Conservation (phyloP, 169 alveolate species). For the Miamiensis avidus region DNA sequence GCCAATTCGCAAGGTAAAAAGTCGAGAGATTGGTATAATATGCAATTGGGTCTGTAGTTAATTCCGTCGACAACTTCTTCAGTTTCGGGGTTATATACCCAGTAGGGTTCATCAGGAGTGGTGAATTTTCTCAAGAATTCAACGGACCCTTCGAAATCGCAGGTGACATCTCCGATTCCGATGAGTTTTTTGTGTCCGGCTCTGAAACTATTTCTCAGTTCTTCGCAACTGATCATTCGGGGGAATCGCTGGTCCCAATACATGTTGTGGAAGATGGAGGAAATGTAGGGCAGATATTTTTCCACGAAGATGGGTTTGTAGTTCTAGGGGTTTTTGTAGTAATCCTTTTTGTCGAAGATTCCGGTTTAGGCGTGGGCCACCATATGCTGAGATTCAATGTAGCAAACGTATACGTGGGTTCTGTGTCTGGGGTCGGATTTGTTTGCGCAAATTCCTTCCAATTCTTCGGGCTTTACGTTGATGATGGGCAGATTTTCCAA, state of each 20-base stretch:
- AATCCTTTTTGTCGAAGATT: constrained; percentile 57
- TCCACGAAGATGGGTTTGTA: constrained; percentile 53
- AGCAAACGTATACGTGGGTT: constrained; percentile 44
- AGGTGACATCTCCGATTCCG: constrained; percentile 80
- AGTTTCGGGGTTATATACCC: constrained; percentile 50
- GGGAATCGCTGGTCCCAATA: constrained; percentile 80
- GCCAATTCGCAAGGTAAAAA: constrained; percentile 80
- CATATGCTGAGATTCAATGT: constrained; percentile 52
- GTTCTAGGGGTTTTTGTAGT: constrained; percentile 60
- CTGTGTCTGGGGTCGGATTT: constrained; percentile 43
- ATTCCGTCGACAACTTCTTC: constrained; percentile 45
- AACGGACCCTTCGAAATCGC: constrained; percentile 74
- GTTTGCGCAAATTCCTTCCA: constrained; percentile 29
- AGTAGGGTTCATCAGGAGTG: constrained; percentile 70
- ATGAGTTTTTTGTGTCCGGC: constrained; percentile 44
- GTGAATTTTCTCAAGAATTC: constrained; percentile 66
- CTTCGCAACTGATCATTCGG: constrained; percentile 45
- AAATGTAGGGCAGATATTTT: constrained; percentile 57
- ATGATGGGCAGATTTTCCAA: constrained; percentile 65
- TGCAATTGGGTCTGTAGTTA: constrained; percentile 32
- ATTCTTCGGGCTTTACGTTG: constrained; percentile 61
- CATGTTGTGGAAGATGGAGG: constrained; percentile 61
- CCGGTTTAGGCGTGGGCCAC: constrained; percentile 50
- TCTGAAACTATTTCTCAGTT: constrained; percentile 38
- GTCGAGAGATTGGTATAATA: constrained; percentile 71